Evolutionary conservation across 2,329 filamentous ascomycete species (phyloP).

Genomic region (Coleophoma cylindrospora): DNA sequence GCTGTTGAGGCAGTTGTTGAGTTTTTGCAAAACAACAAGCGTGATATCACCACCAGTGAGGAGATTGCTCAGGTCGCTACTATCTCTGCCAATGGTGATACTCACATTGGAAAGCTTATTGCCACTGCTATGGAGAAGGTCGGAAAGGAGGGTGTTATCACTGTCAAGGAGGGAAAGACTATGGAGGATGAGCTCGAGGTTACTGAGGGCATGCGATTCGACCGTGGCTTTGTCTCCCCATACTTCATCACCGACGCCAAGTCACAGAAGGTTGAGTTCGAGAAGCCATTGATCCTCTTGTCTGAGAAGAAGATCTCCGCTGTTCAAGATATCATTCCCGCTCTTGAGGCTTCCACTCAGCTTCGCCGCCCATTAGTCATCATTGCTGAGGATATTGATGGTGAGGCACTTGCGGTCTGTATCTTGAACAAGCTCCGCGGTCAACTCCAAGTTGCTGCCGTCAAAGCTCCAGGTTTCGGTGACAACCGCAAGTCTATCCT

Average conservation of each 20-base stretch:
- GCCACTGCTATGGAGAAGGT: constrained; percentile 99
- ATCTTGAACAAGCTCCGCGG: constrained; percentile 99
- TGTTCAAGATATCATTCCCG: constrained; percentile 97
- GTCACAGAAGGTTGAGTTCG: constrained; percentile 98
- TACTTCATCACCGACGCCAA: constrained; percentile 99
- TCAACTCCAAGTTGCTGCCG: constrained; percentile 95
- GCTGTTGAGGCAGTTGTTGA: constrained; percentile 93
- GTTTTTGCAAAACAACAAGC: constrained; percentile 92
- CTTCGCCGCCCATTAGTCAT: constrained; percentile 93
- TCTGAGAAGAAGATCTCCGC: constrained; percentile 99
- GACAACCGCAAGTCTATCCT: constrained; percentile 99
- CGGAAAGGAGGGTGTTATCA: constrained; percentile 99
- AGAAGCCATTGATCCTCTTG: constrained; percentile 97
- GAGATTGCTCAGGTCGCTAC: constrained; percentile 98
- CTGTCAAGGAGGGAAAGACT: constrained; percentile 99
- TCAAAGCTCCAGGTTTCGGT: constrained; percentile 98
- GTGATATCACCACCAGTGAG: constrained; percentile 93
- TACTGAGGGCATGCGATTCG: constrained; percentile 99
- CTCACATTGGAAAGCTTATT: constrained; percentile 91
- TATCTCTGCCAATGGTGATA: constrained; percentile 95
- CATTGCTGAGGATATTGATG: constrained; percentile 98
- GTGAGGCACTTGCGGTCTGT: constrained; percentile 96
- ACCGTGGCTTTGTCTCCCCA: constrained; percentile 95
- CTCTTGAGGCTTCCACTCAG: constrained; percentile 94
- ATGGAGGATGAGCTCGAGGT: constrained; percentile 96